A percentile compares a stretch with the other conserved stretches of the same genome.
Evolutionary conservation across 2,329 filamentous ascomycete genomes (phyloP).

Genomic region (Pyrenochaeta sp.): DNA sequence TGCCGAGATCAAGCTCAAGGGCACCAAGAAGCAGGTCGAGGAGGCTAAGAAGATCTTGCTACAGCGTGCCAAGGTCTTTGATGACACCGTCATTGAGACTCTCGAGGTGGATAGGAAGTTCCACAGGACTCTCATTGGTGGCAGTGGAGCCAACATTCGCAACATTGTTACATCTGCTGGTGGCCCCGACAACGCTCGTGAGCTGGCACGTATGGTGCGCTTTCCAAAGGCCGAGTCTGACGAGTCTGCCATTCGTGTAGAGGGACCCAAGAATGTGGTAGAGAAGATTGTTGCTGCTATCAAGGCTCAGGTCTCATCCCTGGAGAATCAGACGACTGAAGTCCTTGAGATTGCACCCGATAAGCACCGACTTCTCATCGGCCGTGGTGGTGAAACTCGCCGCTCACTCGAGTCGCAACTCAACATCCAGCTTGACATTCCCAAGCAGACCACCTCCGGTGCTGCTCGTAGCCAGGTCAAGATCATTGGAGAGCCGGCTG

Average conservation of each 20-base stretch:
- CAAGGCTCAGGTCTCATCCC: conserved; percentile 79
- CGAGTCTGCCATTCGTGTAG: conserved; percentile 84
- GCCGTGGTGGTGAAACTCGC: conserved; percentile 87
- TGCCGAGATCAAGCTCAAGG: conserved; percentile 90
- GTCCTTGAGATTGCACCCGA: conserved; percentile 82
- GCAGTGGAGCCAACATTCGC: conserved; percentile 82
- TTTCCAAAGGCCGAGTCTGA: conserved; percentile 90
- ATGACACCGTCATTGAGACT: conserved; percentile 84
- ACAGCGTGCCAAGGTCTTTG: conserved; percentile 85
- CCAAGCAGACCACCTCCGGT: conserved; percentile 73
- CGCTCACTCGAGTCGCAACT: conserved; percentile 86
- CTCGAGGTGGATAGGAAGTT: conserved; percentile 94
- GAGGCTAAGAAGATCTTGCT: conserved; percentile 90
- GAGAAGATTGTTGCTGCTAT: conserved; percentile 88
- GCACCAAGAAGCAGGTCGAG: conserved; percentile 88
- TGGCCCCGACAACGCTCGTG: conserved; percentile 84
- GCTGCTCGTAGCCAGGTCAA: conserved; percentile 85
- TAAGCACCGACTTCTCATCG: conserved; percentile 91
- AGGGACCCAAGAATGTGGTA: conserved; percentile 83
- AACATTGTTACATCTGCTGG: conserved; percentile 87
- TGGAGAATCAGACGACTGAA: conserved; percentile 82
- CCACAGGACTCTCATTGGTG: conserved; percentile 87
- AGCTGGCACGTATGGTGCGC: conserved; percentile 87
- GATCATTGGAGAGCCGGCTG: conserved; percentile 77
- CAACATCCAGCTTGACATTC: conserved; percentile 86